Evolutionary conservation across 2,329 filamentous ascomycete species (phyloP), one percentile per base, ranked within the genome.

Genomic region (Epichloe glyceriae): DNA sequence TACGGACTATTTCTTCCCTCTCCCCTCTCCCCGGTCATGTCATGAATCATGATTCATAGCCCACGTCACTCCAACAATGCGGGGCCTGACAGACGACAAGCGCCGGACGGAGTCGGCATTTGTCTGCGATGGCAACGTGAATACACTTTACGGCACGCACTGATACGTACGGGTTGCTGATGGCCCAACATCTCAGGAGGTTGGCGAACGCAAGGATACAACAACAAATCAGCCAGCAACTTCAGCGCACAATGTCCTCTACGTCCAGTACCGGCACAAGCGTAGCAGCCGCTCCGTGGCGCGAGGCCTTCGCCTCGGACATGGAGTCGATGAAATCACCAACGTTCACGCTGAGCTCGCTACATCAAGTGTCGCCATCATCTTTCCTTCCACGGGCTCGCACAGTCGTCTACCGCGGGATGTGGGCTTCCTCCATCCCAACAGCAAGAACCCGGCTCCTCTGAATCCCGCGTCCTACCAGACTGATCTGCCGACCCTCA

Each of bases 361-460:
- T 79, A 15, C 75, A 74, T 54, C 61, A 64, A 20, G 55, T 61
- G 22, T 54, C 62, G 0, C 49, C 55, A 40, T 48, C 49, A 19
- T 64, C 43, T 57, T 65, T 64, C 55, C 52, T 61, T 5, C 76
- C 82, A 1, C 78, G 87, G 50, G 84, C 80, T 8, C 80, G 89
- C 49, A 89, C 81, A 60, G 93, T 90, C 67, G 81, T 95, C 61
- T 91, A 82, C 69, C 85, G 91, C 54, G 88, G 89, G 58, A 82
- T 95, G 69, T 95, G 86, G 80, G 83, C 82, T 0, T 75, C 77
- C 72, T 95, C 1, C 83, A 85, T 4, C 73, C 73, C 49, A 87
- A 90, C 67, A 77, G 80, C 42, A 80, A 83, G 65, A 91, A 93
- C 66, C 70, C 79, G 35, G 85, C 87, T 3, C 74, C 80, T 55